These are phyloP conservation scores for Phanerodontia chrysosporium DNA, from an alignment of 768 basidiomycete species.

Conservation along the genomic window DNA sequence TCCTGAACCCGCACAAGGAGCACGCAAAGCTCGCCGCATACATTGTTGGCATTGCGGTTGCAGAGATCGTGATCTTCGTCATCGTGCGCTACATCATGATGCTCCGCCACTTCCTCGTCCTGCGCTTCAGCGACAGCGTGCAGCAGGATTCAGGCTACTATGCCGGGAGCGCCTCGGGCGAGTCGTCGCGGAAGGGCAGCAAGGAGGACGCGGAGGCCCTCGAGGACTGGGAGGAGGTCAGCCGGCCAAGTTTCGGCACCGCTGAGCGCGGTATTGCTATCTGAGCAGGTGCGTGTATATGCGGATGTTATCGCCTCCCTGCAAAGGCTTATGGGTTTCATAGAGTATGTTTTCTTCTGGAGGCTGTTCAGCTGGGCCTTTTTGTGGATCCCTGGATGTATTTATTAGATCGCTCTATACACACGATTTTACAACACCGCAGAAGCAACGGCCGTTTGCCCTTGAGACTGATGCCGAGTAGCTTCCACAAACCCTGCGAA, in stretches of 20 bases:
- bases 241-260: constrained; percentile 12
- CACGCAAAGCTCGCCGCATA: constrained; percentile 50
- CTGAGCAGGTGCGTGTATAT: neutral
- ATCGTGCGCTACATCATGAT: constrained; percentile 39
- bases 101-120: constrained; percentile 33
- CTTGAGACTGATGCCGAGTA: no score
- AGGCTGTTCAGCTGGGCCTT: neutral
- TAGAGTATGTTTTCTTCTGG: neutral
- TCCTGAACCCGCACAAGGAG: constrained; percentile 52
- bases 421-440: no score
- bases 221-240: constrained; percentile 46
- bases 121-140: constrained; percentile 12
- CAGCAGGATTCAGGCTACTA: neutral
- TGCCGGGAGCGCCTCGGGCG: neutral
- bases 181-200: neutral
- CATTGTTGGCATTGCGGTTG: constrained; percentile 55
- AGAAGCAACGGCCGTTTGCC: no score
- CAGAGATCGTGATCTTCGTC: constrained; percentile 47
- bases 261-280: neutral
- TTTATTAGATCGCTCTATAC: neutral
- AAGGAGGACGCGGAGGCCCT: constrained; percentile 21
- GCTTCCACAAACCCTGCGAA: no score
- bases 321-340: neutral
- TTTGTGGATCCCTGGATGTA: neutral
- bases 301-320: neutral